phyloP scores from a whole-genome alignment of 306 rosid genomes.

The Lathyrus oleraceus region DNA sequence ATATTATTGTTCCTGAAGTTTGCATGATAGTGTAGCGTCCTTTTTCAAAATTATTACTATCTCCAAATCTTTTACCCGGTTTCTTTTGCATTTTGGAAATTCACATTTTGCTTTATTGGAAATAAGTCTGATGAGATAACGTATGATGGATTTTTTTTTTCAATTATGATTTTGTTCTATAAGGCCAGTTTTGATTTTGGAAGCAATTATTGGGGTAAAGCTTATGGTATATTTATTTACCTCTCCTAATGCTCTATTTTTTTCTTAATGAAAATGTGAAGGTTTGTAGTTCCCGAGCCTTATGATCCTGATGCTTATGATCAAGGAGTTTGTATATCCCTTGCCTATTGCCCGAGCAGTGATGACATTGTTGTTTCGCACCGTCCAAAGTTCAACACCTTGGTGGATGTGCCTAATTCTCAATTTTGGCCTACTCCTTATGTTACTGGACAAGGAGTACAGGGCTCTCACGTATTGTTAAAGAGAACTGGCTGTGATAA shows the following conservation, averaged over 20 bases:
- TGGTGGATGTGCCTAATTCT: slow-evolving; percentile 41
- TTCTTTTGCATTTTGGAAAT: slow-evolving; percentile 30
- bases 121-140: slow-evolving; percentile 18
- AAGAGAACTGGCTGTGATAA: slow-evolving; percentile 38
- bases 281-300: slow-evolving; percentile 71
- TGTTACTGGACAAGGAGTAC: slow-evolving; percentile 55
- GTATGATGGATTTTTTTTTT: slow-evolving; percentile 19
- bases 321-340: slow-evolving; percentile 88
- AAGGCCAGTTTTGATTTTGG: slow-evolving; percentile 22
- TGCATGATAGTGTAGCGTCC: not conserved
- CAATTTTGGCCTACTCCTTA: slow-evolving; percentile 53
- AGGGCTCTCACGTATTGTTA: slow-evolving; percentile 65
- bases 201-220: slow-evolving; percentile 14
- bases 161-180: slow-evolving; percentile 18
- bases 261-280: slow-evolving; percentile 34
- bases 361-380: slow-evolving; percentile 76
- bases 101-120: not conserved
- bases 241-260: slow-evolving; percentile 38
- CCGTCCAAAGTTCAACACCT: slow-evolving; percentile 73
- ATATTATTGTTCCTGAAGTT: not conserved
- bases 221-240: not conserved
- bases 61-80: not conserved
- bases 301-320: slow-evolving; percentile 59
- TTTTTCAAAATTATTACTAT: not conserved
- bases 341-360: slow-evolving; percentile 69